Conservation (phyloP, 2,329 filamentous ascomycete genomes). For the Calonectria fujianensis region DNA sequence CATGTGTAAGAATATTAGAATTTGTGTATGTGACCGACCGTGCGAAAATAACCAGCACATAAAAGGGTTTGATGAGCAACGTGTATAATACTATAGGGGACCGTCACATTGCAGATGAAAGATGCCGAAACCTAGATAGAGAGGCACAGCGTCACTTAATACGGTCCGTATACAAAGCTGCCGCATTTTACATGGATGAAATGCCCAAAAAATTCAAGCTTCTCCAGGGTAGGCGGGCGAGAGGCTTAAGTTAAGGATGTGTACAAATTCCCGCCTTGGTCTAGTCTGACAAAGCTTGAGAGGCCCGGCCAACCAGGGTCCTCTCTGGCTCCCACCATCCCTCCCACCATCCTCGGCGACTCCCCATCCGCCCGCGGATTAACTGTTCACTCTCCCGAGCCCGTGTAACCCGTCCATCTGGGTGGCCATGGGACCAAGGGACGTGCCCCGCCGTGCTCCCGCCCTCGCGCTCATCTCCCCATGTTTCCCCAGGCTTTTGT, state of each 20-base stretch:
- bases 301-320: constrained; percentile 29
- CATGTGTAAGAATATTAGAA: neutral
- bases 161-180: neutral
- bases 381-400: constrained; percentile 19
- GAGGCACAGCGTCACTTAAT: neutral
- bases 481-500: constrained; percentile 54
- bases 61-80: neutral
- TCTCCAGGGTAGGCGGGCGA: constrained; percentile 6
- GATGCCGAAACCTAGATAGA: neutral
- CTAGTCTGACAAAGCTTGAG: constrained; percentile 9
- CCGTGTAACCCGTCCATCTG: constrained; percentile 24
- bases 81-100: neutral
- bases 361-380: constrained; percentile 20
- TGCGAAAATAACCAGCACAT: neutral
- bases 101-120: neutral
- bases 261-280: constrained; percentile 20
- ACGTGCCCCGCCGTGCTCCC: constrained; percentile 6
- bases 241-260: neutral
- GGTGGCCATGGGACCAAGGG: constrained; percentile 30
- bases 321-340: neutral
- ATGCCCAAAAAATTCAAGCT: neutral
- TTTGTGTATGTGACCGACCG: neutral
- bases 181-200: neutral
- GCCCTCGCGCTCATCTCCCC: constrained; percentile 39
- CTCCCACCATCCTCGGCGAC: constrained; percentile 21